Percentiles rank a stretch among this genome's conserved stretches.
These are phyloP conservation scores for Isatis tinctoria DNA, from an alignment of 345 rosid genomes.

Conservation along the genomic window DNA sequence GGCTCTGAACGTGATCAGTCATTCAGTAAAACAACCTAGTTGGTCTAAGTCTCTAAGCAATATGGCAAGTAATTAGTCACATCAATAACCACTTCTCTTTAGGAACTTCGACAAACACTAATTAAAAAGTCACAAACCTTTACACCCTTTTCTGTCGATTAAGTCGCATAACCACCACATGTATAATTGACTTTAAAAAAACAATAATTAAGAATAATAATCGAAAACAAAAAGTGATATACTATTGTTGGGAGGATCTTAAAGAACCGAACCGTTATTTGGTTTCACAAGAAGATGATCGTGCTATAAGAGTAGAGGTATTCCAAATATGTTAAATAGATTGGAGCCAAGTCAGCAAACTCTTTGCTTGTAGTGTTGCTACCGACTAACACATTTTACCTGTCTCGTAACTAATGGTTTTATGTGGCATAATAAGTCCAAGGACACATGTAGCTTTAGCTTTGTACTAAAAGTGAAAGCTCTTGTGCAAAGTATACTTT, in stretches of 20 bases:
- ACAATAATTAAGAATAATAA: not conserved
- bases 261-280: not conserved
- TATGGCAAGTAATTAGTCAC: slow-evolving; percentile 15
- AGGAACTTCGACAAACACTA: not conserved
- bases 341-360: too few species aligned
- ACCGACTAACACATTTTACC: too few species aligned
- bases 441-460: too few species aligned
- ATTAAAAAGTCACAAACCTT: not conserved
- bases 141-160: not conserved
- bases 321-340: too few species aligned
- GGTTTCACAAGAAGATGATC: not conserved
- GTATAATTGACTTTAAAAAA: not conserved
- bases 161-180: slow-evolving; percentile 20
- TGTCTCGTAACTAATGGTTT: too few species aligned
- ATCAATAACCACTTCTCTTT: slow-evolving; percentile 18
- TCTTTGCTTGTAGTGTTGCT: too few species aligned
- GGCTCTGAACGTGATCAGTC: not conserved
- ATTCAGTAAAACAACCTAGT: not conserved
- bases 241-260: not conserved
- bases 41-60: slow-evolving; percentile 13
- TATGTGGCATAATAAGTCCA: too few species aligned
- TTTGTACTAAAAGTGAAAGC: too few species aligned
- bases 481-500: too few species aligned
- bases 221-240: not conserved
- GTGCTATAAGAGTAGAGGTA: too few species aligned